A percentile compares a stretch with the other conserved stretches of the same genome.
These are phyloP conservation scores for Alternaria sp. DNA, from an alignment of 2,329 filamentous ascomycete genomes.

Conservation along the genomic window DNA sequence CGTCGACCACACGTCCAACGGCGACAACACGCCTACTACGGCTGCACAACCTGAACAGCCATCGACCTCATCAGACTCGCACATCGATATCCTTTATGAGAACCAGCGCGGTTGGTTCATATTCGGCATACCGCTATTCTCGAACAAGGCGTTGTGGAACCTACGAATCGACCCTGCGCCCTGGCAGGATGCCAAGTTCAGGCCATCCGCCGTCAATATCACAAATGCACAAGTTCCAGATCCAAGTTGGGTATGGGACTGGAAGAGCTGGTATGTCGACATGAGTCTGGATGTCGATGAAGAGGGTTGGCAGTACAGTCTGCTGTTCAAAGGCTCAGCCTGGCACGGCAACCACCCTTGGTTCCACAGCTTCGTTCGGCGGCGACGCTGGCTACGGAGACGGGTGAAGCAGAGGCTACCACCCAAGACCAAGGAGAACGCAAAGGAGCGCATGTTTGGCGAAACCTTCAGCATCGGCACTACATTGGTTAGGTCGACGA, in stretches of 20 bases:
- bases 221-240: conserved; percentile 92
- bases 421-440: conserved; percentile 42
- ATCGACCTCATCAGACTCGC: conserved; percentile 33
- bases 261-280: conserved; percentile 75
- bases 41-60: conserved; percentile 25
- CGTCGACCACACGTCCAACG: conserved; percentile 62
- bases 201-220: conserved; percentile 71
- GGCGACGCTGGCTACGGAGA: conserved; percentile 86
- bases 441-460: conserved; percentile 46
- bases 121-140: conserved; percentile 91
- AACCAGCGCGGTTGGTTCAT: conserved; percentile 92
- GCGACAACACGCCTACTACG: conserved; percentile 43
- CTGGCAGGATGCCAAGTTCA: conserved; percentile 75
- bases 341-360: conserved; percentile 91
- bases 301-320: conserved; percentile 95
- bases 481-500: conserved; percentile 43
- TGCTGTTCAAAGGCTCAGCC: conserved; percentile 70
- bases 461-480: conserved; percentile 51
- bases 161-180: conserved; percentile 84
- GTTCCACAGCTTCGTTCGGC: conserved; percentile 94
- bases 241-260: conserved; percentile 92
- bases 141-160: conserved; percentile 73
- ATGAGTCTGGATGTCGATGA: conserved; percentile 86
- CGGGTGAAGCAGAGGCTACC: conserved; percentile 69
- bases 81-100: conserved; percentile 88